Conservation (phyloP, 352 stramenopile genomes). For the Pythium rhizo-oryzae region DNA sequence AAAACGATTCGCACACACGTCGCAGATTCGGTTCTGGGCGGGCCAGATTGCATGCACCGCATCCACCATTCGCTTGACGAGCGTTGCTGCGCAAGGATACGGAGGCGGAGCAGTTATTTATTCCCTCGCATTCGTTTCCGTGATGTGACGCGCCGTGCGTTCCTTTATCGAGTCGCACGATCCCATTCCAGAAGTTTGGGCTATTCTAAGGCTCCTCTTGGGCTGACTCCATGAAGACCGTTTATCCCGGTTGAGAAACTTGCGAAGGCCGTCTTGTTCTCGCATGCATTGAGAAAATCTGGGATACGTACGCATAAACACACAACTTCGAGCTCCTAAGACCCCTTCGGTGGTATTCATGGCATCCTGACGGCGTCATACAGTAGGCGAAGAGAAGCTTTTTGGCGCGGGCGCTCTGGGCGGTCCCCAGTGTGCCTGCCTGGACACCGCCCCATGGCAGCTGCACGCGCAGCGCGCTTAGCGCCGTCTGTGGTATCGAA, state of each 20-base stretch:
- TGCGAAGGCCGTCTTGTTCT: neutral
- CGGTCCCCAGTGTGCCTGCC: neutral
- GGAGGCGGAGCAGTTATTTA: neutral
- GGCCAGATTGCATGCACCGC: neutral
- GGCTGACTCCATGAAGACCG: neutral
- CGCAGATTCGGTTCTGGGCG: conserved; percentile 5
- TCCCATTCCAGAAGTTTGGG: neutral
- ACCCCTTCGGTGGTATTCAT: neutral
- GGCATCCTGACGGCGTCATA: neutral
- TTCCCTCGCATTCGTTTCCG: neutral
- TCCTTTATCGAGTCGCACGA: neutral
- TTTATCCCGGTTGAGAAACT: neutral
- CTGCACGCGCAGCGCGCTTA: neutral
- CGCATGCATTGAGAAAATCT: neutral
- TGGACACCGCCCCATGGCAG: neutral
- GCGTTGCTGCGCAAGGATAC: neutral
- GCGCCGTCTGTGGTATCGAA: neutral
- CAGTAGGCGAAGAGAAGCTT: neutral
- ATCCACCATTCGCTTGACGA: neutral
- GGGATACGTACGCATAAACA: neutral
- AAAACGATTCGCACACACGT: conserved; percentile 4
- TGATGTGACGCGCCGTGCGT: neutral
- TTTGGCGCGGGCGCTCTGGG: neutral
- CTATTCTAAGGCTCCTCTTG: neutral
- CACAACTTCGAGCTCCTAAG: neutral